Base-by-base conservation (phyloP, 2,329 filamentous ascomycete species). In the Aureobasidium sp. region DNA sequence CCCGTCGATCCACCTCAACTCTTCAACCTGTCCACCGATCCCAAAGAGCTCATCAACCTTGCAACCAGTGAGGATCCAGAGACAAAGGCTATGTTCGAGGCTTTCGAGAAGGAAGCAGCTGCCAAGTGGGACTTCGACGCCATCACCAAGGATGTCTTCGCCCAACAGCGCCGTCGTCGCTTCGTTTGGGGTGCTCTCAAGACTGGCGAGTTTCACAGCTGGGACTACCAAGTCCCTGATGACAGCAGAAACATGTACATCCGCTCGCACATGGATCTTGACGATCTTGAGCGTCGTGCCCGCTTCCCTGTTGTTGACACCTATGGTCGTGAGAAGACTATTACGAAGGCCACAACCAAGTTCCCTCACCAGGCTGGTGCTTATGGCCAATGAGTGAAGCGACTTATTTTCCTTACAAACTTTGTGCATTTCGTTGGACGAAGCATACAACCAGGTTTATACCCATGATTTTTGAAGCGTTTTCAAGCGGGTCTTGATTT, bases 1-100 rank as follows among this genome's bases (percentile, higher is more conserved):
- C 86, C 92, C 7, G 87, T 87, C 26, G 92, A 97, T 71, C 87
- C 88, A 36, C 87, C 89, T 34, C 90, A 94, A 77, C 83, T 97
- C 13, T 97, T 86, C 80, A 89, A 97, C 75, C 80, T 97, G 7
- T 79, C 81, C 48, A 75, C 79, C 24, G 92, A 97, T 70, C 90
- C 91, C 0, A 76, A 85, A 37, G 91, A 96, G 77, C 75, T 90
- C n/a, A 77, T 82, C 66, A 93, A 96, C 74, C 78, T 95, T 59
- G 84, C 78, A 24, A 72, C 69, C 12, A 78, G 74, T 59, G 66
- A 71, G 10, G 72, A 78, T 57, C 64, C 70, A 9, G 70, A 74
- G 50, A 70, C 74, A 52, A 69, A 76, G 66, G 71, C 77, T 29
- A 68, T 78, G 1, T 75, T 79, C 20, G 69, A 82, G 10, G 84